phyloP scores from a whole-genome alignment of 306 rosid species.

The Ormosia emarginata region DNA sequence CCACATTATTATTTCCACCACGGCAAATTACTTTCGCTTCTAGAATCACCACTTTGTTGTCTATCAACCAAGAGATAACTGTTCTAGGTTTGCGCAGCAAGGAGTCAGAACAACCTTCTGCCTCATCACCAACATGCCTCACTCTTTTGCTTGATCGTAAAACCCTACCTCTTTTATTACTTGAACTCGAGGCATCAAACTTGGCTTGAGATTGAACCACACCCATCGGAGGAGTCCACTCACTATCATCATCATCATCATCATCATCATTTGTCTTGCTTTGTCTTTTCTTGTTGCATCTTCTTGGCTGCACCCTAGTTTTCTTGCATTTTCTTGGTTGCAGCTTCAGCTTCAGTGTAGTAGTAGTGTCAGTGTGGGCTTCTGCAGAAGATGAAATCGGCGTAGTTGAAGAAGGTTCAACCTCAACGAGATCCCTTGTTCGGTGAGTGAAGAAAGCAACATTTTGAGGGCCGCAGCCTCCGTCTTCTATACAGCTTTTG shows the following conservation, averaged over 20 bases:
- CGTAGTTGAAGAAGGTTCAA: background rate
- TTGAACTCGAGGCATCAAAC: too few species aligned
- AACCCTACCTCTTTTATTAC: background rate
- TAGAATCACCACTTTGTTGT: slow-evolving; percentile 10
- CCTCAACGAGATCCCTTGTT: background rate
- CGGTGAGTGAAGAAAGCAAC: background rate
- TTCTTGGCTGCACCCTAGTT: background rate
- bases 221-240: background rate
- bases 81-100: slow-evolving; percentile 7
- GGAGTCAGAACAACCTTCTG: background rate
- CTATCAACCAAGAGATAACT: slow-evolving; percentile 35
- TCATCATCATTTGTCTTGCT: background rate
- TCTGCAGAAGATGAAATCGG: background rate
- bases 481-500: slow-evolving; percentile 28
- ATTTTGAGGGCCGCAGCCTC: background rate
- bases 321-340: background rate
- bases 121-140: background rate
- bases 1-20: background rate
- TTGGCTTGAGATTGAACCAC: too few species aligned
- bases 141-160: background rate
- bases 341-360: background rate
- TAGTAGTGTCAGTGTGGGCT: too few species aligned
- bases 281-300: background rate
- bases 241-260: background rate
- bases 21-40: slow-evolving; percentile 29